These are phyloP conservation scores for Hebeloma cylindrosporum DNA, from an alignment of 768 basidiomycete species.

Conservation along the genomic window DNA sequence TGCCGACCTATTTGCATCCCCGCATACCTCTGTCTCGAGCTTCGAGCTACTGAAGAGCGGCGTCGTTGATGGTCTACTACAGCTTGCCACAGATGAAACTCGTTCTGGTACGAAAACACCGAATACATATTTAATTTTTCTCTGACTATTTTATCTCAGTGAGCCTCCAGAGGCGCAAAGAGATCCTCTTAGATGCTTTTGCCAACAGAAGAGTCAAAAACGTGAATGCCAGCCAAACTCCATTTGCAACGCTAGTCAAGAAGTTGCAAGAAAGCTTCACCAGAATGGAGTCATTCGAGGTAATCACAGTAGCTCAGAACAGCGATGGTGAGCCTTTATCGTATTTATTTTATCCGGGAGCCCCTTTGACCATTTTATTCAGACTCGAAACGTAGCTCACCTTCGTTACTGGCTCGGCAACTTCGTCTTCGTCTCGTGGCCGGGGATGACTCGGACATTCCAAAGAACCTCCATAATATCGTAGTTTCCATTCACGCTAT, in stretches of 20 bases:
- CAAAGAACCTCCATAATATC: slow-evolving; percentile 83
- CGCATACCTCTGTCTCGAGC: slow-evolving; percentile 82
- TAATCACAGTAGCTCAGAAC: slow-evolving; percentile 82
- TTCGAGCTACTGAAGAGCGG: slow-evolving; percentile 96
- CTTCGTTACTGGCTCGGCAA: slow-evolving; percentile 89
- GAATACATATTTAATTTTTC: slow-evolving; percentile 13
- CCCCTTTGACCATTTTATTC: slow-evolving; percentile 4
- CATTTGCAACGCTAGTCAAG: slow-evolving; percentile 82
- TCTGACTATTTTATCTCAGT: slow-evolving; percentile 44
- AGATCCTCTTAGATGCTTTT: slow-evolving; percentile 80
- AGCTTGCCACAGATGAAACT: slow-evolving; percentile 71
- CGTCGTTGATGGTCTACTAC: slow-evolving; percentile 82
- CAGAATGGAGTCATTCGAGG: slow-evolving; percentile 93
- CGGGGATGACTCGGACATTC: slow-evolving; percentile 85
- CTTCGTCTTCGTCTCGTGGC: slow-evolving; percentile 88
- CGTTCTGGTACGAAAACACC: slow-evolving; percentile 61
- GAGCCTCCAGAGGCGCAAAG: slow-evolving; percentile 60
- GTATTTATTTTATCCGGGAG: slow-evolving; percentile 1
- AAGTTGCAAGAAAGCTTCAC: slow-evolving; percentile 95
- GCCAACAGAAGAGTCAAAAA: slow-evolving; percentile 50
- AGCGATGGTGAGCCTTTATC: slow-evolving; percentile 61
- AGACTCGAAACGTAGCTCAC: slow-evolving; percentile 91
- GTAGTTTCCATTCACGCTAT: slow-evolving; percentile 98
- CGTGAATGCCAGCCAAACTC: slow-evolving; percentile 47
- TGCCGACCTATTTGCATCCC: slow-evolving; percentile 76